These are phyloP conservation scores for Corylus americana DNA, from an alignment of 306 rosid genomes.

Conservation along the genomic window DNA sequence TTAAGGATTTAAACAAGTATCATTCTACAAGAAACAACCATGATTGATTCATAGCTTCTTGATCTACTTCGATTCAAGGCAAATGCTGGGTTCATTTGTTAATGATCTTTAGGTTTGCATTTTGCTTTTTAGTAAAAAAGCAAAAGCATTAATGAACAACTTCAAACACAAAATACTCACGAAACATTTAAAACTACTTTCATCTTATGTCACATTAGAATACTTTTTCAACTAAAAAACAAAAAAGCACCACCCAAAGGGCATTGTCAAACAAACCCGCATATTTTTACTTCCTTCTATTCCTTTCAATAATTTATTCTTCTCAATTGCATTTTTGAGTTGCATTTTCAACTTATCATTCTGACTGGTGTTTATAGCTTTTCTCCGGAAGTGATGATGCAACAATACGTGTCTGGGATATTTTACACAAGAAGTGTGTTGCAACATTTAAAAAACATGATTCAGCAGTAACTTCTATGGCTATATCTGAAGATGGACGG, in stretches of 20 bases:
- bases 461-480: constrained; percentile 81
- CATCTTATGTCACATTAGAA: no score
- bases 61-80: constrained; percentile 17
- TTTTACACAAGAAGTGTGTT: constrained; percentile 59
- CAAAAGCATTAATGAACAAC: no score
- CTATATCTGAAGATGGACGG: constrained; percentile 85
- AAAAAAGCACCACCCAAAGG: no score
- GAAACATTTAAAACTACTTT: no score
- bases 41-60: background rate
- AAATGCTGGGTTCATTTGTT: background rate
- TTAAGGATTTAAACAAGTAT: background rate
- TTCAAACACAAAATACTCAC: no score
- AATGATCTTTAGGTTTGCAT: no score
- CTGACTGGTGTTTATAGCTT: constrained; percentile 54
- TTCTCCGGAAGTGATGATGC: constrained; percentile 95
- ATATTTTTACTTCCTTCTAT: background rate
- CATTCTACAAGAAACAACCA: background rate
- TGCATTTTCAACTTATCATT: constrained; percentile 20
- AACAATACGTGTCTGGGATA: constrained; percentile 80
- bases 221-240: no score
- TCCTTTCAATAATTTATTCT: constrained; percentile 10
- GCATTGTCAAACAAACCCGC: no score
- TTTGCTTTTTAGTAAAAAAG: no score
- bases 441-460: constrained; percentile 70
- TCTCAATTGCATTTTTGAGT: constrained; percentile 13